Evolutionary conservation across 305 asterid species (phyloP), one percentile per base, ranked within the genome.

Genomic region (Solanum hybrid): DNA sequence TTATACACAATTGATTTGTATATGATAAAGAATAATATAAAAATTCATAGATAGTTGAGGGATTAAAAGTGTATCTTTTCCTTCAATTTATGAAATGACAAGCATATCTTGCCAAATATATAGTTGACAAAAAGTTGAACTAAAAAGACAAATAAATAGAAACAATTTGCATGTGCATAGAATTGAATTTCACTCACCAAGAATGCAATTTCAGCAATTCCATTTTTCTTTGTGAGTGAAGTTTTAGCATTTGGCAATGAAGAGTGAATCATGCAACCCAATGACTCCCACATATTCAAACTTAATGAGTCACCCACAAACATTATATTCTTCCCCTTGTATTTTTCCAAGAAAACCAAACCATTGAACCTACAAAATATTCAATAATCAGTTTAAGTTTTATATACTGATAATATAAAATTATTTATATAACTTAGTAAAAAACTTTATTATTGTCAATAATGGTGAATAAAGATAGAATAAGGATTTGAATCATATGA

Each of bases 221-320:
- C 96, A 11, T 92, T 92, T 24, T 91, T 92, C 80, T 87, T 88
- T 20, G 92, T 80, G 85, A 95, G 36, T 60, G 94, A 87, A 75
- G 94, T 92, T 88, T 89, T 90, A 3, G 96, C 92, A 26, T 87
- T 92, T 1, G 99, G 99, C 36, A 93, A 93, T 92, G 91, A 91
- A 24, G 99, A 92, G 36, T 96, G 97, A 88, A 97, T 91, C 98
- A 96, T 93, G 93, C 99, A 97, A 91, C 96, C 93, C 92, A 97
- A 88, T 24, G 99, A 97, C 77, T 96, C 95, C 99, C 99, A 97
- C 94, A 96, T 96, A 94, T 97, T 97, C 90, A 94, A 90, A 94
- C 99, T 96, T 94, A 97, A 91, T 75, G 99, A 97, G 91, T 97
- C 99, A 5, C 99, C 99, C 34, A 97, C 99, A 81, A 96, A 97